phyloP scores from a whole-genome alignment of 2,329 filamentous ascomycete species.

The Sporothrix globosa region DNA sequence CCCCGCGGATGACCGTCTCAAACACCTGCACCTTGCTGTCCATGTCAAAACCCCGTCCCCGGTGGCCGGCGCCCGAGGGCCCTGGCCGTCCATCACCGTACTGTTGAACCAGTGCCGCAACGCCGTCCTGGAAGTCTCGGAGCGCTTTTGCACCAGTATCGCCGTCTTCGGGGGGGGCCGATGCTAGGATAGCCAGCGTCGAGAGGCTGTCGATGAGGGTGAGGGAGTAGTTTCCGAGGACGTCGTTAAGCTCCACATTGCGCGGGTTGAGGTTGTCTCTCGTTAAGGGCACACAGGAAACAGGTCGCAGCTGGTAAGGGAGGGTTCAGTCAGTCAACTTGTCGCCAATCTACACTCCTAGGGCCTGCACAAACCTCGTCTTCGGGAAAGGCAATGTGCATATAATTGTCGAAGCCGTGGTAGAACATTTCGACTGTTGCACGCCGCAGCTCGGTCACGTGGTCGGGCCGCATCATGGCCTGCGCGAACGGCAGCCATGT shows the following conservation, averaged over 20 bases:
- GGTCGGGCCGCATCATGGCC: constrained; percentile 65
- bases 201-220: constrained; percentile 95
- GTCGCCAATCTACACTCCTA: neutral
- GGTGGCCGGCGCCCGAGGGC: constrained; percentile 67
- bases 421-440: constrained; percentile 84
- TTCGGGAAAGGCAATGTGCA: constrained; percentile 90
- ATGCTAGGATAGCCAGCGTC: constrained; percentile 89
- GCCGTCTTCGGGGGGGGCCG: constrained; percentile 62
- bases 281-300: constrained; percentile 81
- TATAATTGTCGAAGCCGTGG: constrained; percentile 95
- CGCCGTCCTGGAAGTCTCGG: constrained; percentile 76
- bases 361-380: constrained; percentile 66
- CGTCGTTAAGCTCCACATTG: constrained; percentile 89
- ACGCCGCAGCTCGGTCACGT: constrained; percentile 59
- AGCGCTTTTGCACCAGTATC: constrained; percentile 64
- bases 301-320: constrained; percentile 69
- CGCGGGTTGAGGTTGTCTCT: constrained; percentile 78
- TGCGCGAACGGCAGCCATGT: constrained; percentile 47
- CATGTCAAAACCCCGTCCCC: constrained; percentile 83
- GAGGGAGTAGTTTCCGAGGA: constrained; percentile 93
- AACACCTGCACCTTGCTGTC: constrained; percentile 99
- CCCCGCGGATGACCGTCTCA: constrained; percentile 92
- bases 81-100: constrained; percentile 84
- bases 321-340: neutral
- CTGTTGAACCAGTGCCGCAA: constrained; percentile 73